Evolutionary conservation across 2,329 filamentous ascomycete species (phyloP).

Genomic region (Botrytis sinoallii): DNA sequence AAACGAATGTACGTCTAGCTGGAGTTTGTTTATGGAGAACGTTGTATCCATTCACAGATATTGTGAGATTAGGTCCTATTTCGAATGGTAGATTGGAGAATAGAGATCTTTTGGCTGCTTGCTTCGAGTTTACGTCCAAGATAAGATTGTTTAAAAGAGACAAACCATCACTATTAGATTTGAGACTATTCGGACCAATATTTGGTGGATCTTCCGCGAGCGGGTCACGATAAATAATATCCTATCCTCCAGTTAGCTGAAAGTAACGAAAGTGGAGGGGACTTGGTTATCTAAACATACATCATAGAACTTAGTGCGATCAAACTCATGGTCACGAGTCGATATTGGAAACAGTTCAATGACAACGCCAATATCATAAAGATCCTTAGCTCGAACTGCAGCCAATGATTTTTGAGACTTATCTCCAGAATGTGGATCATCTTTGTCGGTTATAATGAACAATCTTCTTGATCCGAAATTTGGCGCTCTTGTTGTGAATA

Average conservation of each 20-base stretch:
- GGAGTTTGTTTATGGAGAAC: constrained; percentile 80
- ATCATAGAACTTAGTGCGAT: constrained; percentile 86
- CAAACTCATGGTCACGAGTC: constrained; percentile 66
- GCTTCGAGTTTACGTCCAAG: constrained; percentile 86
- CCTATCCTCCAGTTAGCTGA: constrained; percentile 48
- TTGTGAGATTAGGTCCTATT: constrained; percentile 76
- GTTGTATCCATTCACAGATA: constrained; percentile 92
- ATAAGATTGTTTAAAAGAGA: constrained; percentile 75
- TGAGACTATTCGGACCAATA: constrained; percentile 52
- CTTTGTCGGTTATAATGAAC: constrained; percentile 96
- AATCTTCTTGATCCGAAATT: constrained; percentile 90
- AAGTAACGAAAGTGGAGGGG: neutral
- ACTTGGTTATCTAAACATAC: constrained; percentile 45
- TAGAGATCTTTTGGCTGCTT: constrained; percentile 77
- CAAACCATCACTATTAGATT: constrained; percentile 71
- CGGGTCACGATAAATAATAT: constrained; percentile 84
- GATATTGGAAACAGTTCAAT: constrained; percentile 94
- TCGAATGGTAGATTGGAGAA: constrained; percentile 88
- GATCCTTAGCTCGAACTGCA: constrained; percentile 83
- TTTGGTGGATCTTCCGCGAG: constrained; percentile 65
- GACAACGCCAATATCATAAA: constrained; percentile 87
- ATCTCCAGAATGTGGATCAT: constrained; percentile 73
- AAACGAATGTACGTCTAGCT: constrained; percentile 81
- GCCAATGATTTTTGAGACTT: constrained; percentile 73
- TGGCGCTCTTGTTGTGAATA: constrained; percentile 90